Conservation (phyloP, 2,329 filamentous ascomycete species). For the Penicillium capsulatum region DNA sequence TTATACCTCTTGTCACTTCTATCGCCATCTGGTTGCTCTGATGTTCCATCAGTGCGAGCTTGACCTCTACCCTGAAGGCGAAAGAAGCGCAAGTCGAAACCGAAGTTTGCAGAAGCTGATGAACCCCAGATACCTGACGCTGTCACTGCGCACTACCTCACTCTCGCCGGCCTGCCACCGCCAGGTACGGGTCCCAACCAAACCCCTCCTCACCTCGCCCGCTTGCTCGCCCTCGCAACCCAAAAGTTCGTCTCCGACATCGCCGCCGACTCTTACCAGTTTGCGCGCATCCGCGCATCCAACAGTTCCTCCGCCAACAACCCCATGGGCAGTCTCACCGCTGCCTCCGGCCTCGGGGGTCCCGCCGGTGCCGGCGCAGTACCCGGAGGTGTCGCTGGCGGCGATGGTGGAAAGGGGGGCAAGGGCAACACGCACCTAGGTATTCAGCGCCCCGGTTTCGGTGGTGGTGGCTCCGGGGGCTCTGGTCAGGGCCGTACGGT, state of each 20-base stretch:
- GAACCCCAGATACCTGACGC: slow-evolving; percentile 85
- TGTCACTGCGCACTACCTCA: slow-evolving; percentile 97
- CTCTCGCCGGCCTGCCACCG: slow-evolving; percentile 86
- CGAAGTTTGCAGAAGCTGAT: slow-evolving; percentile 6
- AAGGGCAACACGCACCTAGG: slow-evolving; percentile 59
- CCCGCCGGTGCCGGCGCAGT: slow-evolving; percentile 54
- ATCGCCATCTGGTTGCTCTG: neutral
- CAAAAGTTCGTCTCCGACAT: slow-evolving; percentile 99
- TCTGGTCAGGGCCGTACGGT: slow-evolving; percentile 82
- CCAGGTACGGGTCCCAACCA: slow-evolving; percentile 77
- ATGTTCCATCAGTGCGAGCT: neutral
- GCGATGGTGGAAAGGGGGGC: slow-evolving; percentile 35
- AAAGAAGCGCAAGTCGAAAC: neutral
- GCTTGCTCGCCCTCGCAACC: slow-evolving; percentile 91
- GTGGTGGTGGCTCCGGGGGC: slow-evolving; percentile 82
- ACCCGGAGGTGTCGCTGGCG: slow-evolving; percentile 47
- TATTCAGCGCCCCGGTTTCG: slow-evolving; percentile 73
- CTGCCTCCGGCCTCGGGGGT: slow-evolving; percentile 54
- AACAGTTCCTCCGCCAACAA: slow-evolving; percentile 84
- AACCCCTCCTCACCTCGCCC: slow-evolving; percentile 73
- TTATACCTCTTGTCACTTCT: slow-evolving; percentile 4
- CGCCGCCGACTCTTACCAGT: slow-evolving; percentile 95
- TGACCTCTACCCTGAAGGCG: too few species aligned
- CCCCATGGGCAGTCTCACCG: slow-evolving; percentile 80
- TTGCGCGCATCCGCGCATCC: slow-evolving; percentile 89